Evolutionary conservation across 2,329 filamentous ascomycete genomes (phyloP).

Genomic region (Penicillium sp.): DNA sequence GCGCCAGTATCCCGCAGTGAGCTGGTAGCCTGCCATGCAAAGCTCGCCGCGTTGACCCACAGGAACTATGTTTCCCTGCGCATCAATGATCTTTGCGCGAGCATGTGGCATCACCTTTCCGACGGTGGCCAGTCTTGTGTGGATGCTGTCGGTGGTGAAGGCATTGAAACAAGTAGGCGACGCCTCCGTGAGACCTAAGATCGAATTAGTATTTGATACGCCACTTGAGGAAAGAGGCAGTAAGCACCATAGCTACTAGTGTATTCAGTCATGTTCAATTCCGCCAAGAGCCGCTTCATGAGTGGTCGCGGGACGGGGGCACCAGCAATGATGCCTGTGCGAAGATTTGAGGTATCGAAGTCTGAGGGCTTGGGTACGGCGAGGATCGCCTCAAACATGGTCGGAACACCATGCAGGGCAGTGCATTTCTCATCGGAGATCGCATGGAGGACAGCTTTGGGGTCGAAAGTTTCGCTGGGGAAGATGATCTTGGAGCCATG

Average conservation of each 20-base stretch:
- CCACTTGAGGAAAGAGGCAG: background rate
- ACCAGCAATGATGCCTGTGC: slow-evolving; percentile 76
- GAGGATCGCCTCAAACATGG: slow-evolving; percentile 72
- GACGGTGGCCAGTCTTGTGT: slow-evolving; percentile 65
- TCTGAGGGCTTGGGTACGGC: slow-evolving; percentile 46
- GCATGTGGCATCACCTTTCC: slow-evolving; percentile 73
- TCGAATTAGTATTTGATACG: background rate
- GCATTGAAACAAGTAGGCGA: slow-evolving; percentile 79
- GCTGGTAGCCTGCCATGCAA: slow-evolving; percentile 72
- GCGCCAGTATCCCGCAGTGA: slow-evolving; percentile 59
- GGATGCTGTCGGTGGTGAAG: slow-evolving; percentile 66
- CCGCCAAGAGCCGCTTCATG: slow-evolving; percentile 67
- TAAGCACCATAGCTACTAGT: slow-evolving; percentile 57
- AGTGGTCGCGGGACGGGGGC: slow-evolving; percentile 70
- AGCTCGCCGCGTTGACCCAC: slow-evolving; percentile 68
- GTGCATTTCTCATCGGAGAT: slow-evolving; percentile 67
- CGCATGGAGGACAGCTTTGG: slow-evolving; percentile 61
- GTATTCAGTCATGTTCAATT: slow-evolving; percentile 72
- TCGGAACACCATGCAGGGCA: slow-evolving; percentile 74
- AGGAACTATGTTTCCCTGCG: slow-evolving; percentile 60
- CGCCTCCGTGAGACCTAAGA: slow-evolving; percentile 64
- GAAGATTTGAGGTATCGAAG: slow-evolving; percentile 53
- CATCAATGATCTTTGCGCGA: slow-evolving; percentile 71
- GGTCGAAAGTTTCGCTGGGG: slow-evolving; percentile 69
- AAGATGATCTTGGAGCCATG: slow-evolving; percentile 75